A percentile compares a stretch with the other conserved stretches of the same genome.
Evolutionary conservation across 805 yeast genomes (phyloP).

Genomic region (Tetrapisispora nanseiensis): DNA sequence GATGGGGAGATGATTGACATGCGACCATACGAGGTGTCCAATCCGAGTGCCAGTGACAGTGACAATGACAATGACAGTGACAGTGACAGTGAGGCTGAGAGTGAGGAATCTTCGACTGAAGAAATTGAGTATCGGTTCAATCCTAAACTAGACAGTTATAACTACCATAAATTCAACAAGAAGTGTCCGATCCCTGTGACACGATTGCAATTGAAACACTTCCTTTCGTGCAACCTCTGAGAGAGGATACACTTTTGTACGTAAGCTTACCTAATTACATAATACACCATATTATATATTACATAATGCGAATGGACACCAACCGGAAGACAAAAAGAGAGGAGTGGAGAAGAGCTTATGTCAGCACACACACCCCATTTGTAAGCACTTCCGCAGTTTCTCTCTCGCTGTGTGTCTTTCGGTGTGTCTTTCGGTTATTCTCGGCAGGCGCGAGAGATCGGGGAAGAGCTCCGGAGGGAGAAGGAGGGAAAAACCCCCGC

Average conservation of each 20-base stretch:
- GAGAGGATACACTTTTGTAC: background rate
- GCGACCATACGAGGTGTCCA: conserved; percentile 9
- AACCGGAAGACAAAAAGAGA: too few relatives aligned
- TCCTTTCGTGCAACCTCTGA: background rate
- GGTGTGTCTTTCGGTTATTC: background rate
- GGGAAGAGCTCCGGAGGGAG: background rate
- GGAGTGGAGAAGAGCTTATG: background rate
- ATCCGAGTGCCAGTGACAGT: too few relatives aligned
- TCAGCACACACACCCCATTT: background rate
- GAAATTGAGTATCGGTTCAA: background rate
- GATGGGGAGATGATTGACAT: background rate
- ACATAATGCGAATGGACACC: too few relatives aligned
- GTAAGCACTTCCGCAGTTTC: background rate
- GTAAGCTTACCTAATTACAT: background rate
- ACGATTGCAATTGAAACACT: background rate
- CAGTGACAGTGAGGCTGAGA: background rate
- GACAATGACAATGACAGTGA: background rate
- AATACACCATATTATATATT: too few relatives aligned
- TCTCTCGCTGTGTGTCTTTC: background rate
- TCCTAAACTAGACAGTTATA: background rate
- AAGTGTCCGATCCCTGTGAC: conserved; percentile 2
- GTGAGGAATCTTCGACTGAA: background rate
- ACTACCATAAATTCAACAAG: background rate
- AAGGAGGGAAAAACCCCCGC: too few relatives aligned
- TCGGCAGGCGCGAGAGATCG: background rate